Evolutionary conservation across 176 grass and related monocot genomes (phyloP), one percentile per base, ranked within the genome.

Genomic region (Chrysopogon serrulatus): DNA sequence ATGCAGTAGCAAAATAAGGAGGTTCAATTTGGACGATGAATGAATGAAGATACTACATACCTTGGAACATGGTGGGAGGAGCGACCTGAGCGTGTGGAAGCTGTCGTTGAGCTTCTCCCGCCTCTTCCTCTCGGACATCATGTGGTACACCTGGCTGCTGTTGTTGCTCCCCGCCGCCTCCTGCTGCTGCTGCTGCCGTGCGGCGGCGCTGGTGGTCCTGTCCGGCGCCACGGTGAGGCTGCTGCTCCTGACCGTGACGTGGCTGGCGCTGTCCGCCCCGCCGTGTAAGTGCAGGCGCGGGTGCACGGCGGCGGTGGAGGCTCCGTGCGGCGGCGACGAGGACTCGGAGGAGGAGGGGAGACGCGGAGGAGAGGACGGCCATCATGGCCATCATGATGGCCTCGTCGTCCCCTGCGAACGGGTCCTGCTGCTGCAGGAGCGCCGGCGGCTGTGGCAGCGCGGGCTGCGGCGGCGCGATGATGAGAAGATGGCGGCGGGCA

Each of bases 121-220:
- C 43, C 96, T 89, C 86, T 85, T 86, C 59, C 96, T 92, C 77
- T 99, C 96, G 2, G 96, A 99, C 66, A 99, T 96, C 85, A 96
- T 84, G 83, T 99, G 96, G 76, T 94, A 85, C 59, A 87, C 68
- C 54, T 95, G 93, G 79, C 81, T 91, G 64, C 45, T 83, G 53
- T 70, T 84, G 82, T 47, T 10, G 82, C 57, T 0, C 33, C 47
- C 72, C 40, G 56, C 26, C 31, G 5, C 45, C 8, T 27, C 71
- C 24, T n/a, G 51, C 80, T 17, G 4, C 35, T 84, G 64, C 42
- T 51, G n/a, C 79, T 71, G 81, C 49, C 61, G 82, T 44, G 53
- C 23, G 14, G 70, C 70, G 24, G 24, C 83, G 60, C 24, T 10
- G 47, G 43, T 24, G 1, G 36, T 30, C 5, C 45, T 42, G 33